Base-by-base conservation (phyloP, 164 flowering plant species). In the Taxillus chinensis region DNA sequence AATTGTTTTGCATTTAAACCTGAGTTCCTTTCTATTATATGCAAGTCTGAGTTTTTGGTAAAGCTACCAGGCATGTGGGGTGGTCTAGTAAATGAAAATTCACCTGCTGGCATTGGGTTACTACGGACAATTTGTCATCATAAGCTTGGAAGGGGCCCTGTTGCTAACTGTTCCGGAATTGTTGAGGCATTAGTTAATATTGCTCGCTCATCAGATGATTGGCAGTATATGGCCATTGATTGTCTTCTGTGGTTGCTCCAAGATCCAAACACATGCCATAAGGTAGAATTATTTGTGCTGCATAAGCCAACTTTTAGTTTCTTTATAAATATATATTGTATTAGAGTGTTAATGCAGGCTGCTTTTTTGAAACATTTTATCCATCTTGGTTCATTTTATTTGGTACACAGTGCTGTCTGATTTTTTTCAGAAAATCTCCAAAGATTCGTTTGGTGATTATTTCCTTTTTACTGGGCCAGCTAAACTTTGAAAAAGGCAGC, bases 61-160 rank as follows among this genome's bases (percentile, higher is more conserved):
- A 91, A 86, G 67, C 78, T 95, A 38, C 96, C 96, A 8, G 95
- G 87, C 62, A 86, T 95, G 99, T 95, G 99, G 99, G 99, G 97
- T 59, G 99, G 99, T 42, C 93, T 95, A 59, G 97, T 89, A 39
- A 95, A 95, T 74, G 99, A 95, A 71, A 95, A 89, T 70, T 95
- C 99, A 17, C 99, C 99, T 6, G 99, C 99, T 55, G 99, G 99
- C 45, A 89, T 91, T 74, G 99, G 97, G 64, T 79, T 95, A 57
- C 66, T 93, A 55, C 73, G 96, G 61, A 93, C 97, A 41, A 84
- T 93, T 57, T 93, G 97, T 70, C 96, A 93, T 66, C 96, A 93
- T 71, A 93, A 89, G 77, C 78, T 79, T 68, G 97, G 99, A 12
- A 79, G 97, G 66, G 96, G 89, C 39, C 89, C 90, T 49, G 90